Conservation (phyloP, 129 eudicot species). For the Sambucus nigra region DNA sequence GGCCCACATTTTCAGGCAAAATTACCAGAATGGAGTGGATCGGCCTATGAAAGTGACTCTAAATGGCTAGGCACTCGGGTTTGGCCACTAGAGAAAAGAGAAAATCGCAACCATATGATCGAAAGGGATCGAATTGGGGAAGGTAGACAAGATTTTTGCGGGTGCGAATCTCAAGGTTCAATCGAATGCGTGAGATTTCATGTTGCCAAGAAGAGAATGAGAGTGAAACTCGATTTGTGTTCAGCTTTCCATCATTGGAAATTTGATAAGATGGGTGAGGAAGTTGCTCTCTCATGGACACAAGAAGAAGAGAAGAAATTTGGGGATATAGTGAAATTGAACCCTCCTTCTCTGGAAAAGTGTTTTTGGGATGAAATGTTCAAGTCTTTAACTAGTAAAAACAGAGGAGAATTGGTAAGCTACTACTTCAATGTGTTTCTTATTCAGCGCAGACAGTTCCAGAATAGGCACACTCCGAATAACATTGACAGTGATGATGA, state of each 20-base stretch:
- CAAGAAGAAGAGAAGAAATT: slow-evolving; percentile 46
- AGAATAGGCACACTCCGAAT: slow-evolving; percentile 48
- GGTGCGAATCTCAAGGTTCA: slow-evolving; percentile 51
- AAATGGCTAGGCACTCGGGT: slow-evolving; percentile 54
- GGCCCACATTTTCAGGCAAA: slow-evolving; percentile 54
- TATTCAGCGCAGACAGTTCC: slow-evolving; percentile 50
- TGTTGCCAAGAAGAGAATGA: slow-evolving; percentile 35
- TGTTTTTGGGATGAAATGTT: slow-evolving; percentile 55
- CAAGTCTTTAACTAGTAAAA: slow-evolving; percentile 28
- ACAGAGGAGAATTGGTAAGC: slow-evolving; percentile 45
- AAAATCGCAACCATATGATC: slow-evolving; percentile 22
- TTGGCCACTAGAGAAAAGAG: slow-evolving; percentile 56
- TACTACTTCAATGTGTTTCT: slow-evolving; percentile 78
- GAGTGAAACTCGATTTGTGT: slow-evolving; percentile 53
- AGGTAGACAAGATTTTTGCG: slow-evolving; percentile 54
- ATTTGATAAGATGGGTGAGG: slow-evolving; percentile 64
- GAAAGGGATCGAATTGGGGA: slow-evolving; percentile 68
- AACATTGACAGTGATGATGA: slow-evolving; percentile 73
- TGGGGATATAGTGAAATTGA: slow-evolving; percentile 32
- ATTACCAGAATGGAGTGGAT: slow-evolving; percentile 45
- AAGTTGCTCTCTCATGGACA: slow-evolving; percentile 51
- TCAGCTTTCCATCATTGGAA: slow-evolving; percentile 51
- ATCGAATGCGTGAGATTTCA: slow-evolving; percentile 63
- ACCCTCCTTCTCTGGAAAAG: slow-evolving; percentile 35
- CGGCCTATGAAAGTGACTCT: slow-evolving; percentile 25